Conservation (phyloP, 2,329 filamentous ascomycete species). For the Botryosphaeria dothidea region DNA sequence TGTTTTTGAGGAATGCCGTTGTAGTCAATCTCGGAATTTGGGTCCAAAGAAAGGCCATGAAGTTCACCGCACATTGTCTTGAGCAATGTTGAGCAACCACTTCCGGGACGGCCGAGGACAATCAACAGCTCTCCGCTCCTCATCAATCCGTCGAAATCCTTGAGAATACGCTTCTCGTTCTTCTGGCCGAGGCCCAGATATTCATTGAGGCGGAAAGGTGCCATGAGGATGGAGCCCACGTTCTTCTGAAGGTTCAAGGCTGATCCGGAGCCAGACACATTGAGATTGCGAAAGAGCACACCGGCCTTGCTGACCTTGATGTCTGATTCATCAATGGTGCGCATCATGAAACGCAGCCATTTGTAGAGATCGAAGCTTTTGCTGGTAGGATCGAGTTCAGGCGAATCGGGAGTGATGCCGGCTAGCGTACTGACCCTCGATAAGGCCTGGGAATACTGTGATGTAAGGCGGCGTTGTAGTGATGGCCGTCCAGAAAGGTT, state of each 20-base stretch:
- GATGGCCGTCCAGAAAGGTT: not conserved
- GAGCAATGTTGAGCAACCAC: conserved; percentile 65
- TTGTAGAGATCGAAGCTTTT: conserved; percentile 56
- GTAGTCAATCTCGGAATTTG: conserved; percentile 59
- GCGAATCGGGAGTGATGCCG: conserved; percentile 38
- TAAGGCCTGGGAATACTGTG: not conserved
- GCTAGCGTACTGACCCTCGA: conserved; percentile 25
- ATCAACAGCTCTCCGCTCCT: conserved; percentile 52
- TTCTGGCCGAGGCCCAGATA: conserved; percentile 48
- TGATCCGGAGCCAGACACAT: conserved; percentile 66
- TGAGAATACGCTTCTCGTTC: conserved; percentile 55
- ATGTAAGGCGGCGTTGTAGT: not conserved
- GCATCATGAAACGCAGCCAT: conserved; percentile 53
- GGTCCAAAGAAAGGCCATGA: conserved; percentile 57
- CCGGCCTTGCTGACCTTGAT: conserved; percentile 57
- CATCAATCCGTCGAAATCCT: conserved; percentile 55
- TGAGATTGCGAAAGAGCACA: conserved; percentile 65
- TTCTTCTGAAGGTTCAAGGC: conserved; percentile 70
- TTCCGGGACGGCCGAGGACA: conserved; percentile 52
- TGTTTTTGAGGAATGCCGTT: conserved; percentile 45
- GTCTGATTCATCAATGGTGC: conserved; percentile 56
- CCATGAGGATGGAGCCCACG: conserved; percentile 59
- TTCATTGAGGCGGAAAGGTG: conserved; percentile 60
- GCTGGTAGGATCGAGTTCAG: conserved; percentile 52
- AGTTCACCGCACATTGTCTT: conserved; percentile 64